Conservation (phyloP, 495 filamentous ascomycete species). For the Cladorrhinum samala region DNA sequence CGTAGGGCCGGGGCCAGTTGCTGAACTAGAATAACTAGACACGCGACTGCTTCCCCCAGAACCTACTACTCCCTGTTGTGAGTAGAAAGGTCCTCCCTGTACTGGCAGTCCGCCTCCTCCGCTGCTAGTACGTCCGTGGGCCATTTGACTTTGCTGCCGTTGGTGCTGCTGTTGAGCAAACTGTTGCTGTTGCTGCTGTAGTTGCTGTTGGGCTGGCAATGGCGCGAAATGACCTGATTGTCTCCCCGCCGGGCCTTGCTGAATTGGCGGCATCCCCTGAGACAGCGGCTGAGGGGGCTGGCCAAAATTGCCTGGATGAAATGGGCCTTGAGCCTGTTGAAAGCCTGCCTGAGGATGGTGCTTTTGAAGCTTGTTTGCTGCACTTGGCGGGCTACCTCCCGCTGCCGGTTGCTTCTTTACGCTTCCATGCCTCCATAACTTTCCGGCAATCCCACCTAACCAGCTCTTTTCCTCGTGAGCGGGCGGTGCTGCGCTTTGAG, state of each 20-base stretch:
- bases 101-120: background rate
- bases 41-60: background rate
- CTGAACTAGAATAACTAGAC: background rate
- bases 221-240: background rate
- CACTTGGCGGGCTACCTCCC: background rate
- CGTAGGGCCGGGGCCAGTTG: background rate
- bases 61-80: background rate
- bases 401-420: background rate
- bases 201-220: background rate
- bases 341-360: background rate
- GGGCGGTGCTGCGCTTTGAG: background rate
- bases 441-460: background rate
- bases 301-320: too few species aligned
- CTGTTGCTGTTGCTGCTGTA: background rate
- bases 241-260: background rate
- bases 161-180: conserved; percentile 3
- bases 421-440: background rate
- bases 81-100: background rate
- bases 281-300: too few species aligned
- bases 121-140: background rate
- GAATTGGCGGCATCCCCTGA: conserved; percentile 1
- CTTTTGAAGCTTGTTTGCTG: background rate
- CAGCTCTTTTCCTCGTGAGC: background rate
- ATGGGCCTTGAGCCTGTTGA: background rate
- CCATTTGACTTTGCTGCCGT: background rate